These are phyloP conservation scores for Didymella arachidicola DNA, from an alignment of 2,329 filamentous ascomycete species.

Conservation along the genomic window DNA sequence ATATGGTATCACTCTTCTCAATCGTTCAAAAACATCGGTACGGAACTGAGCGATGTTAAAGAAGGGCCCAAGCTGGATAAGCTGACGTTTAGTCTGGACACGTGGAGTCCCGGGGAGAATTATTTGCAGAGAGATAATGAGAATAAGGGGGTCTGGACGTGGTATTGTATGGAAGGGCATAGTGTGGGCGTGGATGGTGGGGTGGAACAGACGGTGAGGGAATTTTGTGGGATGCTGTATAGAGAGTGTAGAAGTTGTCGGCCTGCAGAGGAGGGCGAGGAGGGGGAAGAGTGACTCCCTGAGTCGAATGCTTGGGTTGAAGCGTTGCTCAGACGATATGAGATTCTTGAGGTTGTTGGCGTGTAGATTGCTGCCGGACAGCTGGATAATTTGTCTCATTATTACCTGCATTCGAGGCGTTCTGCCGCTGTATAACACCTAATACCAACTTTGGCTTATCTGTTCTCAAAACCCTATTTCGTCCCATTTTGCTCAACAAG, in stretches of 20 bases:
- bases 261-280: slow-evolving; percentile 24
- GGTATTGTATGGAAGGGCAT: slow-evolving; percentile 45
- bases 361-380: slow-evolving; percentile 8
- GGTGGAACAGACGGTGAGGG: slow-evolving; percentile 35
- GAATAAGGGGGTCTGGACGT: slow-evolving; percentile 41
- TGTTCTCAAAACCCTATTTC: not conserved
- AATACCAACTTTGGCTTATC: not conserved
- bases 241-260: slow-evolving; percentile 37
- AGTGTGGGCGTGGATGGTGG: slow-evolving; percentile 33
- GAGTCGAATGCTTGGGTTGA: slow-evolving; percentile 1
- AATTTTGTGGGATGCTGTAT: slow-evolving; percentile 44
- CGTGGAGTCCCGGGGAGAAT: slow-evolving; percentile 49
- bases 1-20: slow-evolving; percentile 50
- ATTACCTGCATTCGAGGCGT: not conserved
- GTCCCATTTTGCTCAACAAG: slow-evolving; percentile 31
- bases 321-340: slow-evolving; percentile 5
- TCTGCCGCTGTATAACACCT: not conserved
- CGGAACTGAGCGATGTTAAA: slow-evolving; percentile 12
- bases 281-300: slow-evolving; percentile 22
- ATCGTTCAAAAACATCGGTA: slow-evolving; percentile 45
- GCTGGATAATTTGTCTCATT: not conserved
- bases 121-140: slow-evolving; percentile 34
- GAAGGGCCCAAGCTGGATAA: slow-evolving; percentile 34
- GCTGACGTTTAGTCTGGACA: slow-evolving; percentile 48
- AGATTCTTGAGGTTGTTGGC: slow-evolving; percentile 5